Conservation (phyloP, 2,329 filamentous ascomycete species). For the Karstenula rhodostoma region DNA sequence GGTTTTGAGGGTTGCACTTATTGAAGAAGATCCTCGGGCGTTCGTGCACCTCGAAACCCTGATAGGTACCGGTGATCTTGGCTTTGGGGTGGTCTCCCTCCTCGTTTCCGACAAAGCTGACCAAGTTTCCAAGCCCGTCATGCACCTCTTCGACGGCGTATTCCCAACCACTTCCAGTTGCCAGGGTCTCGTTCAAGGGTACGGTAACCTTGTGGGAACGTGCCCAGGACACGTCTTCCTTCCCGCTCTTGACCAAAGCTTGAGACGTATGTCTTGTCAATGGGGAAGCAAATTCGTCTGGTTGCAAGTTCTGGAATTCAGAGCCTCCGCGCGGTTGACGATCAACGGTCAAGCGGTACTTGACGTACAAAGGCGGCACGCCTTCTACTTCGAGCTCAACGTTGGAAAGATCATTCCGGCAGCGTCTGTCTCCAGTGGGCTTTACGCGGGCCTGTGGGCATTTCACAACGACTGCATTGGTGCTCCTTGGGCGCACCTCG, state of each 20-base stretch:
- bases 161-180: conserved; percentile 79
- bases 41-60: conserved; percentile 86
- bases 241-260: conserved; percentile 63
- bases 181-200: conserved; percentile 88
- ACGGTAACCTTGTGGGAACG: conserved; percentile 77
- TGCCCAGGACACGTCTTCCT: conserved; percentile 82
- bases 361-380: conserved; percentile 89
- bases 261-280: conserved; percentile 68
- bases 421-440: conserved; percentile 72
- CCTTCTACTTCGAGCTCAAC: conserved; percentile 84
- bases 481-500: conserved; percentile 79
- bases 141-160: conserved; percentile 92
- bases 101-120: conserved; percentile 72
- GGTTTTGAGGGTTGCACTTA: conserved; percentile 80
- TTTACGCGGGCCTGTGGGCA: conserved; percentile 84
- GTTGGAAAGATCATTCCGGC: conserved; percentile 87
- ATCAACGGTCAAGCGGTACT: conserved; percentile 89
- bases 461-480: conserved; percentile 82
- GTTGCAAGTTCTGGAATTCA: conserved; percentile 86
- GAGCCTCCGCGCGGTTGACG: conserved; percentile 83
- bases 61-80: conserved; percentile 70
- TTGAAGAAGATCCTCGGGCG: conserved; percentile 76
- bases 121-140: conserved; percentile 87
- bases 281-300: conserved; percentile 83
- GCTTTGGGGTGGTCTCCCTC: conserved; percentile 71